Percentiles rank a stretch among this genome's conserved stretches.
Evolutionary conservation across 495 filamentous ascomycete genomes (phyloP).

Genomic region (Penicillium coprophilum): DNA sequence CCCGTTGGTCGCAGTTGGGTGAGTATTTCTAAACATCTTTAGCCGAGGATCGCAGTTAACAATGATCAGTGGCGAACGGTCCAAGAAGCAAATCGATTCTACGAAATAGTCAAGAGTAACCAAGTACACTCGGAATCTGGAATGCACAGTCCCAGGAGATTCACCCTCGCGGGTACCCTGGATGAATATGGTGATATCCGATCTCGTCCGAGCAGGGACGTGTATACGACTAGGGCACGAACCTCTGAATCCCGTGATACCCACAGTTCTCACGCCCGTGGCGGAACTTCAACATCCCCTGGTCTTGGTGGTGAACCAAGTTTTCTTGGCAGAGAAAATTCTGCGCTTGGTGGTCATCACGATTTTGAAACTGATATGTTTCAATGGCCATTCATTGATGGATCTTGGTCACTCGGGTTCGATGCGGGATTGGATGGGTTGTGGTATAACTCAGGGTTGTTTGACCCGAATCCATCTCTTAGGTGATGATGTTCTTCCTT

Average conservation of each 20-base stretch:
- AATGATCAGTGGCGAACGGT: conserved; percentile 39
- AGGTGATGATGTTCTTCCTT: conserved; percentile 4
- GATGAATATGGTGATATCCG: conserved; percentile 50
- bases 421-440: conserved; percentile 39
- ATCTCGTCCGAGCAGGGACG: conserved; percentile 28
- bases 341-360: conserved; percentile 17
- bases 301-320: conserved; percentile 12
- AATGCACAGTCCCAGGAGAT: conserved; percentile 30
- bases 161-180: conserved; percentile 39
- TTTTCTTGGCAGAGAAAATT: conserved; percentile 14
- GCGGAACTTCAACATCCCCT: conserved; percentile 11
- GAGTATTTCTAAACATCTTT: conserved; percentile 3
- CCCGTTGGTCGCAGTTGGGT: conserved; percentile 46
- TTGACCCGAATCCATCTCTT: conserved; percentile 23
- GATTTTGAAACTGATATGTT: conserved; percentile 44
- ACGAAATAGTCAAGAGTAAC: conserved; percentile 36
- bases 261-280: conserved; percentile 2
- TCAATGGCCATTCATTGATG: conserved; percentile 48
- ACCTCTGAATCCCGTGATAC: conserved; percentile 14
- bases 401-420: conserved; percentile 43
- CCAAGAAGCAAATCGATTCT: conserved; percentile 45
- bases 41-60: conserved; percentile 2
- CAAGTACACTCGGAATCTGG: conserved; percentile 24
- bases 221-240: conserved; percentile 13
- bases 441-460: conserved; percentile 31